Conservation (phyloP, 1,284 basidiomycete species). For the Sanghuangporus sanghuang region DNA sequence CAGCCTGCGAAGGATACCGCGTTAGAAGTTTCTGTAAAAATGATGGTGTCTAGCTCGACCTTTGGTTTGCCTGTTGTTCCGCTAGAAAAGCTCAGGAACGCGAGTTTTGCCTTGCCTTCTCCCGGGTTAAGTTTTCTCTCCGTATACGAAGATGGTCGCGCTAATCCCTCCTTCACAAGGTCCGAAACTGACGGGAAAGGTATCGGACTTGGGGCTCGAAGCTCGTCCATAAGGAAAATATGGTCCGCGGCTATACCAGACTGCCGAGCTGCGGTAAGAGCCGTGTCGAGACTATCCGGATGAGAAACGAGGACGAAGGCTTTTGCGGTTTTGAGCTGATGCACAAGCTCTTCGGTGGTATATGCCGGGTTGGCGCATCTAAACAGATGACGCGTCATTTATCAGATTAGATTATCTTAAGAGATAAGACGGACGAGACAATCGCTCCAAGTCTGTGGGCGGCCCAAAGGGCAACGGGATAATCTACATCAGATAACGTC, state of each 20-base stretch:
- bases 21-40: not conserved
- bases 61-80: conserved; percentile 84
- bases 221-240: conserved; percentile 48
- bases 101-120: conserved; percentile 63
- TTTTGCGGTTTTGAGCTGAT: conserved; percentile 52
- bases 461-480: conserved; percentile 71
- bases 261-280: conserved; percentile 45
- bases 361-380: conserved; percentile 68
- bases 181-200: conserved; percentile 41
- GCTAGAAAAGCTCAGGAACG: conserved; percentile 74
- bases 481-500: conserved; percentile 44
- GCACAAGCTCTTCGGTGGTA: conserved; percentile 57
- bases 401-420: not conserved
- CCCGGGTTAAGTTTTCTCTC: conserved; percentile 51
- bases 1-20: conserved; percentile 42
- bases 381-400: conserved; percentile 24
- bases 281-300: conserved; percentile 44
- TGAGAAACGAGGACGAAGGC: conserved; percentile 57
- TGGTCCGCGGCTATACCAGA: conserved; percentile 48
- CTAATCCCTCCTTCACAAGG: conserved; percentile 49
- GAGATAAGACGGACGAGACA: conserved; percentile 45
- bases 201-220: conserved; percentile 3
- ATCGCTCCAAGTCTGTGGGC: conserved; percentile 67
- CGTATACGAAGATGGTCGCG: conserved; percentile 37
- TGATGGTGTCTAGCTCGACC: conserved; percentile 29